Evolutionary conservation across 352 stramenopile species (phyloP), one percentile per base, ranked within the genome.

Genomic region (Globisporangium alternatum): DNA sequence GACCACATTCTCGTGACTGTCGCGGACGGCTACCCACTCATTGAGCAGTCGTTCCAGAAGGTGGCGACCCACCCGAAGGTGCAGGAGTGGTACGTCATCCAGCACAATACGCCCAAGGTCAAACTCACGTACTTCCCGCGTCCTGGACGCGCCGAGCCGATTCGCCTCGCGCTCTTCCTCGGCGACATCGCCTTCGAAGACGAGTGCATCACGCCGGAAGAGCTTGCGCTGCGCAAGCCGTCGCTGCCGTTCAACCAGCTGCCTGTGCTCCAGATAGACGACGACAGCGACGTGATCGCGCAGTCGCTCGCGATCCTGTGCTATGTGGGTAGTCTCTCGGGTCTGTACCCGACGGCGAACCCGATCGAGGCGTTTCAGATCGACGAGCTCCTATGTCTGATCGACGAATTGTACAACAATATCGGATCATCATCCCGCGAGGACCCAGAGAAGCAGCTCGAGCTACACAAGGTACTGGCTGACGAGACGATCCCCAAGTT

Each of bases 261-360:
- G 39, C 75, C 75, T 1, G 66, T 75, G 39, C 60, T 83, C 21
- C 47, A 72, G 7, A 41, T 77, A 5, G 67, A 77, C 49, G 69
- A 64, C 10, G 61, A 70, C 2, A 19, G 67, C 10, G 61, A 70
- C 2, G 30, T 63, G 41, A 54, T 63, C 7, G 41, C 56, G 56
- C 56, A 63, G 60, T 60, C 60, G 5, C 60, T 71, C 33, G 72
- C 78, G 1, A 81, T 93, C 39, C 62, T 91, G 9, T 77, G 84
- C 31, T 91, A 87, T 43, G 80, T 72, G 9, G 84, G 86, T 8
- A 87, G 64, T 0, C 60, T 88, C 8, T 43, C 35, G 10, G 35
- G 35, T 43, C 35, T 43, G 9, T 43, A 43, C 8, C 35, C 35
- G 35, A 43, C 35, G 35, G 10, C 12, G 35, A 43, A 43, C 35